Evolutionary conservation across 805 yeast genomes (phyloP).

Genomic region (Citeromyces nyonsensis): DNA sequence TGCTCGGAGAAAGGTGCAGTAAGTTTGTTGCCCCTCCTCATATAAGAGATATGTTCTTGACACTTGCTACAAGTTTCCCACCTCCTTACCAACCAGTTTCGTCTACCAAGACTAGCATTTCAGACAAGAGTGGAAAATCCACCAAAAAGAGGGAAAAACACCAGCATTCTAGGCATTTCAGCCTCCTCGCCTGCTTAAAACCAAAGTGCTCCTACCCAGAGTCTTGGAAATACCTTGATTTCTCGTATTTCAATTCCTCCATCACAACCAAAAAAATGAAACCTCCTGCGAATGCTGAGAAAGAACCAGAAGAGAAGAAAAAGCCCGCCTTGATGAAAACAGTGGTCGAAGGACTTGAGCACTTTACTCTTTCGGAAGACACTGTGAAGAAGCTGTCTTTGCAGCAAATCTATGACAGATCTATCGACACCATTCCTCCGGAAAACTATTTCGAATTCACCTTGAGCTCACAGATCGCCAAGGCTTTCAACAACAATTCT

Average conservation of each 20-base stretch:
- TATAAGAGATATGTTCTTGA: conserved; percentile 28
- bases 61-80: conserved; percentile 27
- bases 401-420: conserved; percentile 52
- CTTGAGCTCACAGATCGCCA: conserved; percentile 46
- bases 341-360: conserved; percentile 28
- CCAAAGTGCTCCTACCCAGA: conserved; percentile 25
- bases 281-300: conserved; percentile 4
- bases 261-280: conserved; percentile 5
- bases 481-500: conserved; percentile 50
- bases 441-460: conserved; percentile 53
- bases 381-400: conserved; percentile 35
- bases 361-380: conserved; percentile 36
- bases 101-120: conserved; percentile 11
- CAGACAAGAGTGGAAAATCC: conserved; percentile 1
- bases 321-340: conserved; percentile 6
- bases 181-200: conserved; percentile 12
- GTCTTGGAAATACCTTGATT: conserved; percentile 40
- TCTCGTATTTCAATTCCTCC: conserved; percentile 24
- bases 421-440: conserved; percentile 37
- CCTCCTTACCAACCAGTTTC: conserved; percentile 17
- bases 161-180: conserved; percentile 7
- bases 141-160: conserved; percentile 4
- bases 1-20: conserved; percentile 43
- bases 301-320: conserved; percentile 7
- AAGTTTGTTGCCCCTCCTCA: conserved; percentile 26